A percentile compares a stretch with the other conserved stretches of the same genome.
phyloP scores from a whole-genome alignment of 768 basidiomycete species.

The Psilocybe cyanescens region DNA sequence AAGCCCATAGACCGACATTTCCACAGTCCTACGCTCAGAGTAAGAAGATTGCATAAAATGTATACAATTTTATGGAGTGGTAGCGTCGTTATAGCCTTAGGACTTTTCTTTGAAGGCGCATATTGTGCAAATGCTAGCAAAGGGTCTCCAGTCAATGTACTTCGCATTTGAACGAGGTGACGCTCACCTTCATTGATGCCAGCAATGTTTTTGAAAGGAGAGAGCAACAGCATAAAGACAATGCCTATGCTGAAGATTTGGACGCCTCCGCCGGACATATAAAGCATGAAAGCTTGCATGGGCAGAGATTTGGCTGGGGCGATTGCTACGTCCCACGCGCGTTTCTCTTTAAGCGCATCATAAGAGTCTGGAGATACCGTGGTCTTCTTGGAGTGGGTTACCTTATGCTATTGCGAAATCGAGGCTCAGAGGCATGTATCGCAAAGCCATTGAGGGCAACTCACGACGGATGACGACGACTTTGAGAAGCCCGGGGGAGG shows the following conservation, averaged over 20 bases:
- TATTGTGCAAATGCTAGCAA: conserved; percentile 71
- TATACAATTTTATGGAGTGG: conserved; percentile 73
- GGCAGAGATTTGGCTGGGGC: conserved; percentile 89
- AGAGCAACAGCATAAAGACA: conserved; percentile 88
- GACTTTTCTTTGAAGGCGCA: conserved; percentile 64
- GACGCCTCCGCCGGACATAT: conserved; percentile 96
- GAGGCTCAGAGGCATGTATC: neutral
- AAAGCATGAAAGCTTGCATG: conserved; percentile 98
- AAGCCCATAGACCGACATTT: conserved; percentile 94
- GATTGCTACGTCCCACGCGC: conserved; percentile 86
- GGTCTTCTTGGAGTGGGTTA: conserved; percentile 32
- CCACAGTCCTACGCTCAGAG: conserved; percentile 85
- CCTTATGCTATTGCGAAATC: conserved; percentile 43
- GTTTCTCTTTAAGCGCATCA: conserved; percentile 70
- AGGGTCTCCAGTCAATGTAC: neutral
- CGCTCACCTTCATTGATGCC: conserved; percentile 77
- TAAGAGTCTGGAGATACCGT: conserved; percentile 51
- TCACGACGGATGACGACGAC: conserved; percentile 38
- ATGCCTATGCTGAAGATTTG: conserved; percentile 98
- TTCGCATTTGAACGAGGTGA: neutral
- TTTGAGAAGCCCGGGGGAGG: conserved; percentile 73
- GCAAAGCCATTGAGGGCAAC: conserved; percentile 1
- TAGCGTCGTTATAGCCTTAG: conserved; percentile 58
- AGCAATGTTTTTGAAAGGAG: conserved; percentile 83
- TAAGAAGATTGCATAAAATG: conserved; percentile 73